Evolutionary conservation across 2,329 filamentous ascomycete species (phyloP).

Genomic region (Talaromyces sp.): DNA sequence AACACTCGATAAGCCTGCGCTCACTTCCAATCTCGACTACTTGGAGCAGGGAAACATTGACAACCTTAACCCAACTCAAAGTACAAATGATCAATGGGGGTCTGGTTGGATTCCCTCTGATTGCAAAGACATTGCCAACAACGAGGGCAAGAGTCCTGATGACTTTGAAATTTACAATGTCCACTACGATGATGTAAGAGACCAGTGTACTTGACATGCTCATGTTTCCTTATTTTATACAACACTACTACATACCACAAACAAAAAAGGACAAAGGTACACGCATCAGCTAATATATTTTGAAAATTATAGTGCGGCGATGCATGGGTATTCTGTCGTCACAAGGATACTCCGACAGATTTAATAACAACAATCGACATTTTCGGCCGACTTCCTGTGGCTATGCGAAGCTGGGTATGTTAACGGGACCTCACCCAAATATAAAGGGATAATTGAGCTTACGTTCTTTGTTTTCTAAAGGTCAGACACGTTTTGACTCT

Average conservation of each 20-base stretch:
- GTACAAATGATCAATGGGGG: conserved; percentile 6
- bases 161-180: conserved; percentile 10
- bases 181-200: conserved; percentile 7
- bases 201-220: background rate
- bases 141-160: conserved; percentile 5
- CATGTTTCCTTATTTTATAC: background rate
- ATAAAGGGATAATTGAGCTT: background rate
- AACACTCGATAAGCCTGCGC: conserved; percentile 4
- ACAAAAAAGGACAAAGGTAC: background rate
- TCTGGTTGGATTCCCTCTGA: conserved; percentile 7
- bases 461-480: background rate
- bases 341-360: conserved; percentile 2
- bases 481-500: conserved; percentile 7
- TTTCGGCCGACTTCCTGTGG: conserved; percentile 8
- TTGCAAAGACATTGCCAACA: conserved; percentile 8
- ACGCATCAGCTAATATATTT: background rate
- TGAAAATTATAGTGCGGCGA: background rate
- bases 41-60: conserved; percentile 5
- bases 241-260: background rate
- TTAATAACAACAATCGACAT: conserved; percentile 8
- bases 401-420: conserved; percentile 9
- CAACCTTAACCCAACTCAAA: conserved; percentile 4
- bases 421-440: background rate
- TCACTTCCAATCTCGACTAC: conserved; percentile 7
- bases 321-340: conserved; percentile 10